These are phyloP conservation scores for Phalaenopsis hybrid DNA, from an alignment of 116 monocot genomes.

Conservation along the genomic window DNA sequence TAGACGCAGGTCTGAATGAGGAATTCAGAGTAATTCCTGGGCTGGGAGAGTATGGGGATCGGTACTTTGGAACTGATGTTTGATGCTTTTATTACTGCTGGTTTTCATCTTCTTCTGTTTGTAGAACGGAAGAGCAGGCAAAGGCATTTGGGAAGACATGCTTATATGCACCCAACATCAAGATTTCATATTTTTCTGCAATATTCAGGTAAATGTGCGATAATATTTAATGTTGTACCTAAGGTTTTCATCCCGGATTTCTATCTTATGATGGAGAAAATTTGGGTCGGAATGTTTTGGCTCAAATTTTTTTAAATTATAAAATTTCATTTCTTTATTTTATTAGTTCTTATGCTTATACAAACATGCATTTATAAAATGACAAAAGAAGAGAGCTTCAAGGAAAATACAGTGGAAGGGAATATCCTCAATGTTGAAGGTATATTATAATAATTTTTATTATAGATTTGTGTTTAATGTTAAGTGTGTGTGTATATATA, in stretches of 20 bases:
- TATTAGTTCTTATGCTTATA: too few species aligned
- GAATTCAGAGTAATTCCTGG: constrained; percentile 81
- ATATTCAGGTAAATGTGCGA: too few species aligned
- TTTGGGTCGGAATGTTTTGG: background rate
- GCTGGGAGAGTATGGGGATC: constrained; percentile 78
- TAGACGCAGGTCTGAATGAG: constrained; percentile 57
- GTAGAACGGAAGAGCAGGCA: background rate
- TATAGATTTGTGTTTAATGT: too few species aligned
- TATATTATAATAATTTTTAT: too few species aligned
- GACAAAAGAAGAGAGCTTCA: too few species aligned
- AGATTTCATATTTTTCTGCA: too few species aligned
- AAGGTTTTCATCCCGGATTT: background rate
- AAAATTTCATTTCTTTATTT: too few species aligned
- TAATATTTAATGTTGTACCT: background rate
- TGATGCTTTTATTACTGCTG: background rate
- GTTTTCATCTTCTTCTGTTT: background rate
- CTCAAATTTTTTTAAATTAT: background rate
- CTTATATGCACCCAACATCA: background rate
- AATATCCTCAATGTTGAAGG: too few species aligned
- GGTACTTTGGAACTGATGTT: constrained; percentile 73
- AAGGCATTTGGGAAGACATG: background rate
- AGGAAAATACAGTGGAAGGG: too few species aligned
- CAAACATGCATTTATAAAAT: too few species aligned
- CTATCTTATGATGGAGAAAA: background rate
- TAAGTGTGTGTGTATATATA: too few species aligned